phyloP scores from a whole-genome alignment of 2,329 filamentous ascomycete species.

The Botryosphaeria dothidea region DNA sequence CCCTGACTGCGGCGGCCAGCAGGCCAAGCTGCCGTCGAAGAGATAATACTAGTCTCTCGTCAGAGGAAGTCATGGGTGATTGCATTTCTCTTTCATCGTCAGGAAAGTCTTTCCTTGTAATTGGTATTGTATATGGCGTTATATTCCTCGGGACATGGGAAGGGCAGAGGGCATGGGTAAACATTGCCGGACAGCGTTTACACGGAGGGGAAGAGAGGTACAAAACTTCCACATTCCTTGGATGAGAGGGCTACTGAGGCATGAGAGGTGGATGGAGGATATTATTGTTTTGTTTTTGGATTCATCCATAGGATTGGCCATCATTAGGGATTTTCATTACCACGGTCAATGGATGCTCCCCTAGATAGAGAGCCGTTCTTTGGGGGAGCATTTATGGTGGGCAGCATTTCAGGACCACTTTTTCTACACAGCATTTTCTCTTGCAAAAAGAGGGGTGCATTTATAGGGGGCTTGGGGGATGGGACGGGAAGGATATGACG shows the following conservation, averaged over 20 bases:
- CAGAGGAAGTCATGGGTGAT: not conserved
- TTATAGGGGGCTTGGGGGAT: not conserved
- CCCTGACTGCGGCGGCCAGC: slow-evolving; percentile 67
- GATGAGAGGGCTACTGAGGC: not conserved
- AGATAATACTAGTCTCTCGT: not conserved
- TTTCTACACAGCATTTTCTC: too few relatives aligned
- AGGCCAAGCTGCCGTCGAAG: slow-evolving; percentile 23
- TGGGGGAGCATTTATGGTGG: not conserved
- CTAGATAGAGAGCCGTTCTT: not conserved
- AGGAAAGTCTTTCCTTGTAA: not conserved
- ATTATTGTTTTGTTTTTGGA: not conserved
- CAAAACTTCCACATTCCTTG: not conserved
- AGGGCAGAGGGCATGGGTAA: not conserved
- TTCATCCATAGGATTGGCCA: not conserved
- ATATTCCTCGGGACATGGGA: not conserved
- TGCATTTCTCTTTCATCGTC: not conserved
- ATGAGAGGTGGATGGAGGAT: not conserved
- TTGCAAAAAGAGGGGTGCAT: too few relatives aligned
- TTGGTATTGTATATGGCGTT: not conserved
- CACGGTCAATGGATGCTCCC: not conserved
- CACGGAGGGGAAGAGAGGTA: not conserved
- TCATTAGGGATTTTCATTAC: not conserved
- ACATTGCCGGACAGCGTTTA: not conserved
- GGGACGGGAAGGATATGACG: not conserved
- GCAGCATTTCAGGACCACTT: too few relatives aligned